A percentile compares a stretch with the other conserved stretches of the same genome.
phyloP scores from a whole-genome alignment of 2,329 filamentous ascomycete genomes.

The Microdochium bolleyi region DNA sequence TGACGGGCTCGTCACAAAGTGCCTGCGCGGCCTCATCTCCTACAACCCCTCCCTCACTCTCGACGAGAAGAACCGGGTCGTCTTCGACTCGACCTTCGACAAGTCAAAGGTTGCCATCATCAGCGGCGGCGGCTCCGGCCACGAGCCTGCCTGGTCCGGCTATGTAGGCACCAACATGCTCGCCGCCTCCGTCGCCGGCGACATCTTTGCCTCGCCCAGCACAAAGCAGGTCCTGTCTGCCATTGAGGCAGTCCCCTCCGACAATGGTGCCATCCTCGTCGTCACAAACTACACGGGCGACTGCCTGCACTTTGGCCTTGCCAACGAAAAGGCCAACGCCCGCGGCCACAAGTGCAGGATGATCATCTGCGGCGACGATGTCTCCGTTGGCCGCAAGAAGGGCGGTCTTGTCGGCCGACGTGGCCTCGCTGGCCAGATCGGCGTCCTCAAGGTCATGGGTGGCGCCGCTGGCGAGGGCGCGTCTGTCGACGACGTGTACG shows the following conservation, averaged over 20 bases:
- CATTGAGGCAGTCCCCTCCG: conserved; percentile 45
- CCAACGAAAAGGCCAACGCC: conserved; percentile 48
- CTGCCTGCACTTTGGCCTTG: conserved; percentile 53
- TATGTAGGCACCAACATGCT: conserved; percentile 56
- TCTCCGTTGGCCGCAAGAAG: conserved; percentile 50
- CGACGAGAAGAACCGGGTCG: conserved; percentile 41
- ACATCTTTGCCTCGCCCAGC: conserved; percentile 57
- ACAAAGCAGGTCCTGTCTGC: conserved; percentile 55
- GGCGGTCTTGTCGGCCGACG: conserved; percentile 51
- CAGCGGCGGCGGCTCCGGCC: conserved; percentile 47
- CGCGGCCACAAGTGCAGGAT: conserved; percentile 45
- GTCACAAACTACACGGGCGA: conserved; percentile 61
- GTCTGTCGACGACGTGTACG: conserved; percentile 40
- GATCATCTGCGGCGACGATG: conserved; percentile 57
- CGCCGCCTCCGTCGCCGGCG: conserved; percentile 51
- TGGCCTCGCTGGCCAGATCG: conserved; percentile 53
- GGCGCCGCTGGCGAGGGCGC: conserved; percentile 38
- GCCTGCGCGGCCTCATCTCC: conserved; percentile 40
- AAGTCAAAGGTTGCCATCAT: conserved; percentile 39
- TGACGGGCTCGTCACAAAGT: conserved; percentile 45
- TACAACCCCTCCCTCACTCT: conserved; percentile 43
- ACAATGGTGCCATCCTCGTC: conserved; percentile 49
- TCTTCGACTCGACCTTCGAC: conserved; percentile 38
- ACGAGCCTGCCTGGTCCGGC: conserved; percentile 56
- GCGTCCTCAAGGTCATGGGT: conserved; percentile 50